Evolutionary conservation across 129 eudicot species (phyloP).

Genomic region (Chrysanthemum lavandulifolium): DNA sequence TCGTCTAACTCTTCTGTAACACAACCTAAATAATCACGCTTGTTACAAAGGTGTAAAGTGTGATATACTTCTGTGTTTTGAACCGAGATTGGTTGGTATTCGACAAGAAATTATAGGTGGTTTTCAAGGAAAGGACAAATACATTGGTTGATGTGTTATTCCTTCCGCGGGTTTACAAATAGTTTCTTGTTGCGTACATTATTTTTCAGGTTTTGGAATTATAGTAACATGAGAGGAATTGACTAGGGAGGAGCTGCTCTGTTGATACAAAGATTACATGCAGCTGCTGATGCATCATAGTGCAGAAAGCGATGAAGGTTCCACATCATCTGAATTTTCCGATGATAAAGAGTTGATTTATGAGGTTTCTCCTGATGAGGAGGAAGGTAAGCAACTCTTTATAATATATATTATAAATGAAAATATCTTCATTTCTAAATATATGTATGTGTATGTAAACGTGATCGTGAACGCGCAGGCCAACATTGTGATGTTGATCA

Average conservation of each 20-base stretch:
- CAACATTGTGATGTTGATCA: constrained; percentile 33
- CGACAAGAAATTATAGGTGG: no score
- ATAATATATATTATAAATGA: not conserved
- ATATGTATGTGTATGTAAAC: not conserved
- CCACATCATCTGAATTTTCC: constrained; percentile 41
- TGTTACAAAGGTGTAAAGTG: no score
- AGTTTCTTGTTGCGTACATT: no score
- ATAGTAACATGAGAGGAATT: no score
- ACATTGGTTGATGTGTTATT: no score
- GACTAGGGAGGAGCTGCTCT: constrained; percentile 64
- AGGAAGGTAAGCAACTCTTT: constrained; percentile 42
- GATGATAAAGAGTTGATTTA: constrained; percentile 18
- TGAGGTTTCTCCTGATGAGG: not conserved
- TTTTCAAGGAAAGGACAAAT: no score
- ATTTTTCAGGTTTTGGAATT: no score
- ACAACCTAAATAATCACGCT: no score
- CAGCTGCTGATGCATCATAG: constrained; percentile 20
- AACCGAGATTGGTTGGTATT: no score
- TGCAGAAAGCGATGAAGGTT: constrained; percentile 29
- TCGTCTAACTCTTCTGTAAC: no score
- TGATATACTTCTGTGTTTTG: no score
- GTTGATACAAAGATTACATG: constrained; percentile 64
- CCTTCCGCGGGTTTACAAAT: no score
- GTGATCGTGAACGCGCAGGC: constrained; percentile 32
- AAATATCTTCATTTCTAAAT: not conserved